Conservation (phyloP, 2,329 filamentous ascomycete genomes). For the Aspergillus aculeatus region DNA sequence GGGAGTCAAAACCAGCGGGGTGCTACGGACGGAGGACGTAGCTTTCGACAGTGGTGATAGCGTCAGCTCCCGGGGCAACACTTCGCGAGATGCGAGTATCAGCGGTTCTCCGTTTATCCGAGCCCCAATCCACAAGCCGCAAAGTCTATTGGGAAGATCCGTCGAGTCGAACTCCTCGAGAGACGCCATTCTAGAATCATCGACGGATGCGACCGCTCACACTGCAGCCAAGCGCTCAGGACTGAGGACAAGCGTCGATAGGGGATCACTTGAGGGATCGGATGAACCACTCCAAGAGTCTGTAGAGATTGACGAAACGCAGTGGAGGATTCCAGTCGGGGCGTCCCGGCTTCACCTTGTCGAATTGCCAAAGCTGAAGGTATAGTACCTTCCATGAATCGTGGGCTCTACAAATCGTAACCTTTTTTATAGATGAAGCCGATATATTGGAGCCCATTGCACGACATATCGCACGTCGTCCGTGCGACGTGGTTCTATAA, state of each 20-base stretch:
- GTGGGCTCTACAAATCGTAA: background rate
- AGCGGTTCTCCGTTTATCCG: conserved; percentile 52
- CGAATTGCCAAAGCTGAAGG: conserved; percentile 68
- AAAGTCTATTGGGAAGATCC: conserved; percentile 32
- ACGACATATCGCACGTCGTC: conserved; percentile 78
- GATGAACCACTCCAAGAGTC: conserved; percentile 22
- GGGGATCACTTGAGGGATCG: conserved; percentile 15
- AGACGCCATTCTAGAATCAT: conserved; percentile 22
- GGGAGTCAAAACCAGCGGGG: conserved; percentile 30
- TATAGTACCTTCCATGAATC: conserved; percentile 13
- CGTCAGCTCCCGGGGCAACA: conserved; percentile 25
- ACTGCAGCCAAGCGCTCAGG: conserved; percentile 27
- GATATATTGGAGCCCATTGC: conserved; percentile 95
- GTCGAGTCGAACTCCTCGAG: conserved; percentile 27
- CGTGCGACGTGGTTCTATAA: conserved; percentile 97
- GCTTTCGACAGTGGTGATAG: conserved; percentile 21
- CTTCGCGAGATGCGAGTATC: conserved; percentile 39
- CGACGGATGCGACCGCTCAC: conserved; percentile 16
- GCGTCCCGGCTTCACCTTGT: conserved; percentile 89
- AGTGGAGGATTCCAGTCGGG: conserved; percentile 74
- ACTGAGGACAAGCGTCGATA: conserved; percentile 26
- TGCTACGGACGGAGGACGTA: conserved; percentile 26
- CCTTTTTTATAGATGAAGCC: conserved; percentile 71
- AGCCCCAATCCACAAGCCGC: conserved; percentile 34
- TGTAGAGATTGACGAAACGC: conserved; percentile 24